Percentiles rank a stretch among this genome's conserved stretches.
Evolutionary conservation across 225 moss, liverwort and hornwort species (phyloP).

Genomic region (Pseudisothecium myosuroides): DNA sequence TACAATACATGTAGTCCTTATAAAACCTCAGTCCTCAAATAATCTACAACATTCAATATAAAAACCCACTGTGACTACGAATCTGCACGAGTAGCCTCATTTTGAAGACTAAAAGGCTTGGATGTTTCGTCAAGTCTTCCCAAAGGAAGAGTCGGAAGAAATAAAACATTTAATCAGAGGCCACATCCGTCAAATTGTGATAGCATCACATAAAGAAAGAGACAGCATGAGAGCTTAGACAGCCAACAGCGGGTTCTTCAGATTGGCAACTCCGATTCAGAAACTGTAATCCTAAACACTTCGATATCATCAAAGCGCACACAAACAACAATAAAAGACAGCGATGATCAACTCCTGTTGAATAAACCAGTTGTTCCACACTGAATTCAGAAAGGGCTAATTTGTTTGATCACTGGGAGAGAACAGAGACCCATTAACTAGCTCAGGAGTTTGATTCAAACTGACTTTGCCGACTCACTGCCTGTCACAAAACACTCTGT

Average conservation of each 20-base stretch:
- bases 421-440: not conserved
- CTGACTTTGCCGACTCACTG: too few relatives aligned
- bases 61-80: not conserved
- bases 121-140: not conserved
- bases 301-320: conserved; percentile 2
- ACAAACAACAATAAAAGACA: not conserved
- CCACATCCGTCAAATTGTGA: not conserved
- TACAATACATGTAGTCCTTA: not conserved
- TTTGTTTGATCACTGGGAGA: not conserved
- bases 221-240: not conserved
- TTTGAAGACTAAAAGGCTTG: not conserved
- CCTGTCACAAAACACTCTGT: not conserved
- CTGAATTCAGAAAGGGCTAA: not conserved
- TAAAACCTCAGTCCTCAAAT: not conserved
- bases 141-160: not conserved
- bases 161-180: not conserved
- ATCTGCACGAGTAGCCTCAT: not conserved
- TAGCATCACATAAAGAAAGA: not conserved
- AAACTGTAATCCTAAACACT: conserved; percentile 1
- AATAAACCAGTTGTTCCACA: not conserved
- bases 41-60: too few relatives aligned
- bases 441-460: not conserved
- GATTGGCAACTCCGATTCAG: not conserved
- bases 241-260: not conserved
- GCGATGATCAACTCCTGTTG: not conserved